These are phyloP conservation scores for Venturia effusa DNA, from an alignment of 2,329 filamentous ascomycete genomes.

Conservation along the genomic window DNA sequence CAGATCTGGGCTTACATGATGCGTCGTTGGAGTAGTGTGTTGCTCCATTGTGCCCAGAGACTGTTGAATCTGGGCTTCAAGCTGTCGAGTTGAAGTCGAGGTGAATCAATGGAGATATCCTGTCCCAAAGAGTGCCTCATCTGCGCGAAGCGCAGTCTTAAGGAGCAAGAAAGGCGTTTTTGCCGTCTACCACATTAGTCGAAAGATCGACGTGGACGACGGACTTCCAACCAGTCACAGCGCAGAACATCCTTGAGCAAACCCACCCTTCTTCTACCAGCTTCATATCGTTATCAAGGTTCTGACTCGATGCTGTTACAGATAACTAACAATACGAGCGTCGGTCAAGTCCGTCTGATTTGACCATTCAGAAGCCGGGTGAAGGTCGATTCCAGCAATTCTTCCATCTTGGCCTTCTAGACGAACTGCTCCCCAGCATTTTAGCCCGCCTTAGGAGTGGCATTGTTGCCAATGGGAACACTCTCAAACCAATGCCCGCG, in stretches of 20 bases:
- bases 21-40: not conserved
- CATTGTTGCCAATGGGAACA: not conserved
- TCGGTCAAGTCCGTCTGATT: not conserved
- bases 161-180: not conserved
- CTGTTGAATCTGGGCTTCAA: not conserved
- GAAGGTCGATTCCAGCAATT: not conserved
- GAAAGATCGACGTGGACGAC: not conserved
- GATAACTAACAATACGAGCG: not conserved
- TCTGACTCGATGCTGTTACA: not conserved
- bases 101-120: not conserved
- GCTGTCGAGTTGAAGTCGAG: not conserved
- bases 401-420: not conserved
- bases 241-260: not conserved
- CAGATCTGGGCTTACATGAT: slow-evolving; percentile 22
- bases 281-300: not conserved
- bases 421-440: not conserved
- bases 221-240: not conserved
- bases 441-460: not conserved
- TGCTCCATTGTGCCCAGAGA: not conserved
- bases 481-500: not conserved
- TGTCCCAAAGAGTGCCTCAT: not conserved
- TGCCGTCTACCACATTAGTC: not conserved
- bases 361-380: not conserved
- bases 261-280: not conserved
- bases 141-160: not conserved